Conservation (phyloP, 1,139 yeast genomes). For the Debaryomyces robertsiae region DNA sequence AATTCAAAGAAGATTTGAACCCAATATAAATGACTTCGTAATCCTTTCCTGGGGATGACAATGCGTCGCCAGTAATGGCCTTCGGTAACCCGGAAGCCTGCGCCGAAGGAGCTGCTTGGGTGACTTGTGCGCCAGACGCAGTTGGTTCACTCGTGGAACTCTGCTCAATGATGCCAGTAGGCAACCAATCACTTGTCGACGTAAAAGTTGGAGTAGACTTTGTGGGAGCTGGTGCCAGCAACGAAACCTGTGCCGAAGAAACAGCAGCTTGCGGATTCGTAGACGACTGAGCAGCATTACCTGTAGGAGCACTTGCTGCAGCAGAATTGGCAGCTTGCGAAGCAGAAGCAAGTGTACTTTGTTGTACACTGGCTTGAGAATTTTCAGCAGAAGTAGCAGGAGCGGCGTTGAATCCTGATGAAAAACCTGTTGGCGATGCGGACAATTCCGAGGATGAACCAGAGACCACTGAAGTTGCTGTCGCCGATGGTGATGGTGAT, state of each 20-base stretch:
- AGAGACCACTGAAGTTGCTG: too few relatives aligned
- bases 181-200: conserved; percentile 48
- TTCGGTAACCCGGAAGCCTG: conserved; percentile 62
- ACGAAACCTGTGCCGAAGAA: conserved; percentile 1
- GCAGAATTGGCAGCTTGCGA: conserved; percentile 1
- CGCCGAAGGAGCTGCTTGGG: conserved; percentile 35
- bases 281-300: conserved; percentile 6
- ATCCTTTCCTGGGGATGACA: conserved; percentile 47
- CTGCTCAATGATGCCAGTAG: conserved; percentile 46
- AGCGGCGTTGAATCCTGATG: conserved; percentile 1
- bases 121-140: conserved; percentile 34
- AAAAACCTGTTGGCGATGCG: neutral
- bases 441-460: neutral
- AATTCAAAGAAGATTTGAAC: conserved; percentile 67
- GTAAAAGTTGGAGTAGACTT: conserved; percentile 16
- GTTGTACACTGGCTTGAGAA: neutral
- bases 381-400: conserved; percentile 3
- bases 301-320: neutral
- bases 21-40: conserved; percentile 67
- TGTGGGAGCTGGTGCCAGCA: conserved; percentile 9
- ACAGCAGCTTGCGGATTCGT: conserved; percentile 3
- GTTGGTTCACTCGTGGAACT: conserved; percentile 31
- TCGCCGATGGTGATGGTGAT: too few relatives aligned
- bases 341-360: neutral
- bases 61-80: conserved; percentile 61